A percentile compares a stretch with the other conserved stretches of the same genome.
Evolutionary conservation across 495 filamentous ascomycete genomes (phyloP).

Genomic region (Melanomma pulvis-pyrius): DNA sequence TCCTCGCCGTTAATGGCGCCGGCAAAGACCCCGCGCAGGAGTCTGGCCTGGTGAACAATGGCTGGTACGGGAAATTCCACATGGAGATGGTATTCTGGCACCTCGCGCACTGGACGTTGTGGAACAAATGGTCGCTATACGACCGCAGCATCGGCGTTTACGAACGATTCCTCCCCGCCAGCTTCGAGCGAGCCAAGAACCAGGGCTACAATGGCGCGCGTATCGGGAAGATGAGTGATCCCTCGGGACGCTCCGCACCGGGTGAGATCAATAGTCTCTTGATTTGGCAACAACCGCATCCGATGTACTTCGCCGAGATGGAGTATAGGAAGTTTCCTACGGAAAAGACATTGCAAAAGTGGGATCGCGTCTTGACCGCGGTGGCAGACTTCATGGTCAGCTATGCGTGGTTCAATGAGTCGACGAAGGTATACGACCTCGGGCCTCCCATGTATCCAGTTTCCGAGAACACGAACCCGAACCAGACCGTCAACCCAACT

Average conservation of each 20-base stretch:
- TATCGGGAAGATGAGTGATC: slow-evolving; percentile 64
- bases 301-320: slow-evolving; percentile 57
- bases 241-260: slow-evolving; percentile 57
- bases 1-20: slow-evolving; percentile 53
- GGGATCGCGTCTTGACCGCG: slow-evolving; percentile 50
- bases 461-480: slow-evolving; percentile 56
- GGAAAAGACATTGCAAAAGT: slow-evolving; percentile 47
- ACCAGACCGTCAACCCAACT: slow-evolving; percentile 54
- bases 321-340: slow-evolving; percentile 52
- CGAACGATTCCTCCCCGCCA: slow-evolving; percentile 51
- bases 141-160: slow-evolving; percentile 52
- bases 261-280: slow-evolving; percentile 59
- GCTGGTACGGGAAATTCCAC: slow-evolving; percentile 52
- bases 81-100: slow-evolving; percentile 62
- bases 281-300: slow-evolving; percentile 61
- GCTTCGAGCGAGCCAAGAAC: slow-evolving; percentile 48
- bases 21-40: slow-evolving; percentile 45
- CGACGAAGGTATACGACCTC: slow-evolving; percentile 52
- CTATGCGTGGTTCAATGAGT: slow-evolving; percentile 53
- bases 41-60: slow-evolving; percentile 57
- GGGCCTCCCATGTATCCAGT: slow-evolving; percentile 59
- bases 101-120: slow-evolving; percentile 55
- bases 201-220: slow-evolving; percentile 59
- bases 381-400: slow-evolving; percentile 58
- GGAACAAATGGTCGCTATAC: slow-evolving; percentile 47